Conservation (phyloP, 495 filamentous ascomycete species). For the Podospora tetraspora region DNA sequence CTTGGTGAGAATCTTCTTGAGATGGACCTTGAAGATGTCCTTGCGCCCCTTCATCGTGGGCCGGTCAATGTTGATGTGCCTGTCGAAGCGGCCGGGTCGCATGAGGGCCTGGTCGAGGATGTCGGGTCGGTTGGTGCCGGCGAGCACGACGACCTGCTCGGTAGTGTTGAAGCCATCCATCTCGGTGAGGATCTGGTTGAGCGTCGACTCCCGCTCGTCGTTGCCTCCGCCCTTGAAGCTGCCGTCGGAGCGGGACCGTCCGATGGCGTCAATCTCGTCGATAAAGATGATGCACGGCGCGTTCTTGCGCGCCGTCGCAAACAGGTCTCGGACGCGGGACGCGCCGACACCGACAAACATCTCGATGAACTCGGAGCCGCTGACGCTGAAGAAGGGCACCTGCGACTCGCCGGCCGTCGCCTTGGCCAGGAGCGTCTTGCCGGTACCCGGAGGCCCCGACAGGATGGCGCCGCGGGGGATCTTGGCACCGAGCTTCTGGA, state of each 20-base stretch:
- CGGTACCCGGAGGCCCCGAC: conserved; percentile 92
- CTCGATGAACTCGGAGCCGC: conserved; percentile 97
- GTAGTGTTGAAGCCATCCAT: conserved; percentile 99
- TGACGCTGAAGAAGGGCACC: conserved; percentile 96
- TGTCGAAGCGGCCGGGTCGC: conserved; percentile 93
- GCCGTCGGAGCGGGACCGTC: conserved; percentile 73
- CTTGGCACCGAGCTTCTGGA: conserved; percentile 91
- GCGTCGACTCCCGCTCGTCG: conserved; percentile 91
- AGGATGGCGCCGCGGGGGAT: conserved; percentile 96
- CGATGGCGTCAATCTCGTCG: conserved; percentile 98
- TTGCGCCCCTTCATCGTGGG: conserved; percentile 95
- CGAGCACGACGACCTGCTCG: conserved; percentile 96
- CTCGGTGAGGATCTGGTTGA: conserved; percentile 97
- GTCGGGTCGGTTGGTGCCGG: conserved; percentile 92
- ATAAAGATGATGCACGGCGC: conserved; percentile 99
- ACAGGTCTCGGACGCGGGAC: conserved; percentile 89
- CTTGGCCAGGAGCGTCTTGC: conserved; percentile 96
- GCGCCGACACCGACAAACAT: conserved; percentile 99
- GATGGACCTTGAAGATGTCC: conserved; percentile 91
- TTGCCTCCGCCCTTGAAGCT: conserved; percentile 77
- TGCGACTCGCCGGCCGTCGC: conserved; percentile 96
- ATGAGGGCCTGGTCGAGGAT: conserved; percentile 92
- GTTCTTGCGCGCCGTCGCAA: conserved; percentile 89
- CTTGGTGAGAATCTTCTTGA: conserved; percentile 84
- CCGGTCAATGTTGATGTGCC: conserved; percentile 87